Base-by-base conservation (phyloP, 148 eudicot species). In the Simmondsia chinensis region DNA sequence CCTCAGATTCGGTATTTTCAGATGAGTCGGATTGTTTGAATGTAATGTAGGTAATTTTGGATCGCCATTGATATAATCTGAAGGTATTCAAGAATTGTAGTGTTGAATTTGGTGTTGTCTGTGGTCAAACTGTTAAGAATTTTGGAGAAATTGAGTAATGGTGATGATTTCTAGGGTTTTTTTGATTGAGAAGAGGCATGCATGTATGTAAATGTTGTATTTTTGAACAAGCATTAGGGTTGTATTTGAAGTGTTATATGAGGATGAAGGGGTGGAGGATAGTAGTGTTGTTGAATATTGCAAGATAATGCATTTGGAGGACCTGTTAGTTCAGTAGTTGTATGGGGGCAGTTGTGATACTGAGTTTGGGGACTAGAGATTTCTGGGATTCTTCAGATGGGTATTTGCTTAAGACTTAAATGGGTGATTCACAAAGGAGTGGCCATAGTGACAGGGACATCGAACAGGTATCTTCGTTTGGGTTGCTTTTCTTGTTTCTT, bases 391-490 rank as follows among this genome's bases (percentile, higher is more conserved):
- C 33, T 72, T 67, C 77, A 66, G 60, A 84, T 80, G 95, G 85
- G 68, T 74, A 64, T 70, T 51, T 48, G 58, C 53, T 66, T 65
- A 33, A 49, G 48, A 72, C 63, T 61, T 87, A 81, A 76, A 87
- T 82, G 96, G 94, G 76, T 74, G 96, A 87, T 76, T 51, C 69
- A 48, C 71, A 61, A 53, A 76, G 62, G 68, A 16, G 21, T 66
- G 44, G 68, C 64, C 58, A 63, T 25, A 73, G 35, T 0, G 94
- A 82, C 33, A 71, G 96, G 61, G 94, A 87, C 68, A 46, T 67
- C 42, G 96, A 74, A 26, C 96, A 79, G 88, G 96, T 76, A 56
- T 30, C 22, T 4, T 12, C 7, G 1, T 39, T 31, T 27, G 28
- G 27, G 24, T 51, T 21, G 13, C 2, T 43, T 14, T 4, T 24